Conservation (phyloP, 2,329 filamentous ascomycete species). For the Bertia moriformis region DNA sequence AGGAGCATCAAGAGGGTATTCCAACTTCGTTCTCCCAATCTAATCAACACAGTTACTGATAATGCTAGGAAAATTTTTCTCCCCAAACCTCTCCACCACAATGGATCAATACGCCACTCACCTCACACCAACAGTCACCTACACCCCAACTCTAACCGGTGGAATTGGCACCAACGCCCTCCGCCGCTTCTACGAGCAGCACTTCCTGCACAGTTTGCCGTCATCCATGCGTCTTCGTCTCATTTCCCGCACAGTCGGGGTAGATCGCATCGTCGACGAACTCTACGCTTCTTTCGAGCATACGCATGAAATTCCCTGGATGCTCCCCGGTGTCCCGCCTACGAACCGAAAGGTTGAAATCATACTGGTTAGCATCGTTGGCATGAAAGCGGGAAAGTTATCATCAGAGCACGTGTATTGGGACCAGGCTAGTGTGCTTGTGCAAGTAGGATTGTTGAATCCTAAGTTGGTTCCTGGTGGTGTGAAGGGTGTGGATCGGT, state of each 20-base stretch:
- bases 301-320: conserved; percentile 26
- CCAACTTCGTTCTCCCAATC: conserved; percentile 24
- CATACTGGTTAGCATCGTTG: conserved; percentile 47
- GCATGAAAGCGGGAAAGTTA: conserved; percentile 45
- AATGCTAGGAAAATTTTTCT: conserved; percentile 20
- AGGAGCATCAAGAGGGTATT: conserved; percentile 28
- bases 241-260: conserved; percentile 35
- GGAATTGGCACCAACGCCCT: conserved; percentile 35
- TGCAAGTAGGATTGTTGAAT: conserved; percentile 36
- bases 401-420: conserved; percentile 56
- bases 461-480: neutral
- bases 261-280: conserved; percentile 37
- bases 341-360: conserved; percentile 37
- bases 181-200: conserved; percentile 36
- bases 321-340: conserved; percentile 38
- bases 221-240: conserved; percentile 33
- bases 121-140: conserved; percentile 44
- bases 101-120: conserved; percentile 40
- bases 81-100: conserved; percentile 34
- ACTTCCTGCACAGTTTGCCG: conserved; percentile 43
- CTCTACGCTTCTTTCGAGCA: conserved; percentile 31
- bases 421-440: conserved; percentile 52
- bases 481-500: neutral
- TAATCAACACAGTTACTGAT: neutral
- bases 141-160: conserved; percentile 38